Base-by-base conservation (phyloP, 108 stramenopile genomes). In the Aurantiochytrium sp. region DNA sequence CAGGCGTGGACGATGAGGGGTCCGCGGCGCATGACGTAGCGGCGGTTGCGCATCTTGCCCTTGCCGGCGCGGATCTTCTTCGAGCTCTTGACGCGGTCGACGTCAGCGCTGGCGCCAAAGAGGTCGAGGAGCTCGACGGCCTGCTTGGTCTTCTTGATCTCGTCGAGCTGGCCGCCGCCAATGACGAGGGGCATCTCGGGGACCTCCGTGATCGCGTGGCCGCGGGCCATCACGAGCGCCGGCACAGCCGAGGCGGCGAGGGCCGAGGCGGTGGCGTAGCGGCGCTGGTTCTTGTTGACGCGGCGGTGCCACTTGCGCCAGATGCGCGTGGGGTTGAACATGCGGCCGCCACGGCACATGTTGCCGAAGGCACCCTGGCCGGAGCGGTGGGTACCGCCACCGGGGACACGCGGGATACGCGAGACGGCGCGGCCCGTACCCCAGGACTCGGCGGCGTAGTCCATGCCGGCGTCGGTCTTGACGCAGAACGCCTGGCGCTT, bases 371-470 rank as follows among this genome's bases (percentile, higher is more conserved):
- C 99, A 92, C 97, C 99, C 92, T 99, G 99, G 90, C 98, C 98
- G 89, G 98, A 97, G 69, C 98, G 97, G 89, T 96, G 97, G 88
- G 99, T 99, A 94, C 99, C 99, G 64, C 98, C 98, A 59, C 98
- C 98, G 72, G 96, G 96, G 45, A 99, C 98, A 95, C 99, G 98
- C 88, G 99, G 98, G 92, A 99, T 98, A 96, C 99, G 99, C 71
- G 99, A 97, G 58, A 99, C 99, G 91, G 99, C 99, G 92, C 99
- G 98, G 87, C 99, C 99, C 87, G 99, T 99, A 89, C 99, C 99
- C 99, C 99, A 99, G 3, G 98, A 98, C 58, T 93, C 92, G 87
- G 99, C 99, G 55, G 97, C 96, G 90, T 96, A 96, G 89, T 96
- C 95, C 95, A 97, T 97, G 89, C 98, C 98, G 73, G 99, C 98